Base-by-base conservation (phyloP, 768 basidiomycete species). In the Suillus alpinus region DNA sequence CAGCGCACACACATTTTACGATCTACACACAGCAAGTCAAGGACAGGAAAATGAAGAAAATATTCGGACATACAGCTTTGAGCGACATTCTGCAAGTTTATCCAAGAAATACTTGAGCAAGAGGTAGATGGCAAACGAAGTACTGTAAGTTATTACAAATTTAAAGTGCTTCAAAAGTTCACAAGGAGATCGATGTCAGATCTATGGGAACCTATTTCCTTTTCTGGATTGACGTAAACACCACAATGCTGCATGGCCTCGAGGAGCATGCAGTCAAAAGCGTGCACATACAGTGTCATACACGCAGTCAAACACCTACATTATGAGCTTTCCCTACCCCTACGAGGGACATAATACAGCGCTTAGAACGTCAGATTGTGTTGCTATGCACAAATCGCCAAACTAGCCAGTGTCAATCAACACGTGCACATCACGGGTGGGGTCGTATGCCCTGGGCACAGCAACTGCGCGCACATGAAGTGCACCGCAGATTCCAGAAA, bases 31-130 rank as follows among this genome's bases (percentile, higher is more conserved):
- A 58, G 23, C 20, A 39, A 60, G 51, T 34, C 29, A 43, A 7
- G 34, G 8, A 47, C 40, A 0, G 18, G 16, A 57, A 47, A 46
- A 13, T 36, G 59, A 59, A 47, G 44, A 5, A 34, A 4, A 26
- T 0, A 56, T 26, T 26, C 6, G n/a, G 49, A 76, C 88, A 65
- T 68, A 91, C 91, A 68, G 89, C 89, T 82, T 89, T 91, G 74
- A 89, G 74, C 57, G 89, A 83, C 89, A 91, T 90, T 69, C 59
- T 63, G 36, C n/a, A 32, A 40, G 36, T 37, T 59, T 39, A 26
- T 56, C 20, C 58, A 53, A 58, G 41, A 53, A 56, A 57, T 37
- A 53, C 18, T 26, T n/a, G 44, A 51, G 12, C 39, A 55, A 63
- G 56, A 60, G 43, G 26, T 58, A 58, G 29, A 59, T 46, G 57